phyloP scores from a whole-genome alignment of 2,329 filamentous ascomycete species.

The Fusarium equiseti region DNA sequence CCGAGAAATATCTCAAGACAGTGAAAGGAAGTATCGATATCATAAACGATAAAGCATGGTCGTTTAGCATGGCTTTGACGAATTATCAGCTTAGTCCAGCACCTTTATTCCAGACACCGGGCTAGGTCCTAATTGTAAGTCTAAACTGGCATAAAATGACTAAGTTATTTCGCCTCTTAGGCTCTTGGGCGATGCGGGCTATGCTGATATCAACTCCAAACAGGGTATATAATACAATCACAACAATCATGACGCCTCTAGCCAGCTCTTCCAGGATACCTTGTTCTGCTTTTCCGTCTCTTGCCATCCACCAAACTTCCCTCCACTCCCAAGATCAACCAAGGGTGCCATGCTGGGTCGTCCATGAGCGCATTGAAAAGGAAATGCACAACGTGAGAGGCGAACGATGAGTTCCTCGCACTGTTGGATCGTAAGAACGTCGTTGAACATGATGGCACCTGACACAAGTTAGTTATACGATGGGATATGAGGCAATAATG shows the following conservation, averaged over 20 bases:
- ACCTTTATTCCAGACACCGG: background rate
- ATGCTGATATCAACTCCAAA: background rate
- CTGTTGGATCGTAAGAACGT: slow-evolving; percentile 68
- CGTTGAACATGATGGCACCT: slow-evolving; percentile 88
- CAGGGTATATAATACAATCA: background rate
- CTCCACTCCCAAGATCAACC: slow-evolving; percentile 60
- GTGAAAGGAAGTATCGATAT: background rate
- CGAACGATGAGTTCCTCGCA: slow-evolving; percentile 69
- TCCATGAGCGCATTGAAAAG: slow-evolving; percentile 88
- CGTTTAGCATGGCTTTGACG: background rate
- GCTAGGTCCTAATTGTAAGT: background rate
- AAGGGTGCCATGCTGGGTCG: slow-evolving; percentile 74
- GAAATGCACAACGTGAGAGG: slow-evolving; percentile 75
- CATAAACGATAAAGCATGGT: background rate
- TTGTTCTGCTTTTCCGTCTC: slow-evolving; percentile 28
- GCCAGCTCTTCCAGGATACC: slow-evolving; percentile 39
- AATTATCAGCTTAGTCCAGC: background rate
- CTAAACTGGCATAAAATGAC: background rate
- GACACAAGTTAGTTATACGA: slow-evolving; percentile 8
- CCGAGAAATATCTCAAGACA: background rate
- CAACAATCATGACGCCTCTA: slow-evolving; percentile 11
- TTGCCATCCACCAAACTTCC: slow-evolving; percentile 46
- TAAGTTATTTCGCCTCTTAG: background rate
- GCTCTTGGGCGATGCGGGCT: background rate
- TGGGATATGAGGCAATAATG: background rate